A percentile compares a stretch with the other conserved stretches of the same genome.
Evolutionary conservation across 805 yeast genomes (phyloP).

Genomic region (Candida schatavii): DNA sequence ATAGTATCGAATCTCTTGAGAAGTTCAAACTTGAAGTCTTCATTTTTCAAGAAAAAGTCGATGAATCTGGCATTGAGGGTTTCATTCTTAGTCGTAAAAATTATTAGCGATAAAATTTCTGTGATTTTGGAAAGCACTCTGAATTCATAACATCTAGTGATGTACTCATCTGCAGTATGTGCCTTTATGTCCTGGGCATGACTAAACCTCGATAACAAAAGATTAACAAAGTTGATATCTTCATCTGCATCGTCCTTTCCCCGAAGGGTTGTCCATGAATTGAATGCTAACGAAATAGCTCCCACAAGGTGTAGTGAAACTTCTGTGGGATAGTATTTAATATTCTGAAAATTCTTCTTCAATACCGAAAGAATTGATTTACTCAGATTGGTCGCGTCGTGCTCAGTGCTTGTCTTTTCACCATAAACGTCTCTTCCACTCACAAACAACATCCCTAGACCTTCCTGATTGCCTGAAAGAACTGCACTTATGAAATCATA

Average conservation of each 20-base stretch:
- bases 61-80: conserved; percentile 42
- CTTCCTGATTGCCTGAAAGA: conserved; percentile 72
- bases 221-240: conserved; percentile 47
- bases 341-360: conserved; percentile 51
- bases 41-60: conserved; percentile 34
- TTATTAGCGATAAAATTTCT: conserved; percentile 69
- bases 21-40: conserved; percentile 22
- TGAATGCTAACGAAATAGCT: conserved; percentile 70
- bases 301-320: conserved; percentile 69
- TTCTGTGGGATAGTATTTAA: conserved; percentile 55
- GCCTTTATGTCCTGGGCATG: conserved; percentile 7
- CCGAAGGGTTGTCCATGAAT: conserved; percentile 70
- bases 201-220: conserved; percentile 35
- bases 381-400: conserved; percentile 7
- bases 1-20: conserved; percentile 14
- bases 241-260: conserved; percentile 51
- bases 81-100: conserved; percentile 55
- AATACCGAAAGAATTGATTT: conserved; percentile 52
- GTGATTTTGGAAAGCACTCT: conserved; percentile 64
- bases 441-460: conserved; percentile 66
- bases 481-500: conserved; percentile 67
- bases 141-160: conserved; percentile 50
- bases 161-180: conserved; percentile 16
- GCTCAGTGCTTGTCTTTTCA: conserved; percentile 22
- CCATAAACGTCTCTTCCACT: conserved; percentile 55